These are phyloP conservation scores for Parathielavia appendiculata DNA, from an alignment of 495 filamentous ascomycete genomes.

Conservation along the genomic window DNA sequence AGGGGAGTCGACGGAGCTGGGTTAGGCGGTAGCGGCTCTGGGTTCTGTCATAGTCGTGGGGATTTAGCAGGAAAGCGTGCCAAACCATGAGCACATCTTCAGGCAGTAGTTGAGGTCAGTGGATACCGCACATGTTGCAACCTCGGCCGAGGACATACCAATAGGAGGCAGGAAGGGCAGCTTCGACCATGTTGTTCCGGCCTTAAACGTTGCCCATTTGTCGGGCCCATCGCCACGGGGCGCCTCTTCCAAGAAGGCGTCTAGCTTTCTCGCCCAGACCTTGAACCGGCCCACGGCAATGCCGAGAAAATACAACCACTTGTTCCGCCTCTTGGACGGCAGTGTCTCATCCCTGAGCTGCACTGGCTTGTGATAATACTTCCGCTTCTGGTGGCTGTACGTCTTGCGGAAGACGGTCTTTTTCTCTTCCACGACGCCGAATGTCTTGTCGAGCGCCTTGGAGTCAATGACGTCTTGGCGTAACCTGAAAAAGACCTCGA, in stretches of 20 bases:
- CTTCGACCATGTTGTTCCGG: too few species aligned
- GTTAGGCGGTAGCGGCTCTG: too few species aligned
- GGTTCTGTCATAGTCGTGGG: too few species aligned
- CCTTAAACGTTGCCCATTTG: too few species aligned
- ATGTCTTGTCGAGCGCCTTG: conserved; percentile 11
- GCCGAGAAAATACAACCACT: conserved; percentile 3
- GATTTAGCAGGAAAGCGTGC: conserved; percentile 71
- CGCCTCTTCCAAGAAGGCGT: too few species aligned
- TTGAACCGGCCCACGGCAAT: conserved; percentile 8
- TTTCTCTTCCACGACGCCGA: conserved; percentile 8
- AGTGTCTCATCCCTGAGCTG: conserved; percentile 15
- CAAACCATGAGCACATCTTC: conserved; percentile 72
- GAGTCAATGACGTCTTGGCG: conserved; percentile 19
- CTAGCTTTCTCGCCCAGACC: background rate
- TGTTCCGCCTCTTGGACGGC: background rate
- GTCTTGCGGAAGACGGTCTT: background rate
- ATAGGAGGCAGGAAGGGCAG: too few species aligned
- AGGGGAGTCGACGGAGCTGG: background rate
- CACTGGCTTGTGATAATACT: too few species aligned
- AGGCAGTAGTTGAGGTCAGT: too few species aligned
- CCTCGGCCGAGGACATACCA: too few species aligned
- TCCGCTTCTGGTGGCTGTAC: background rate
- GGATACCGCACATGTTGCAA: too few species aligned
- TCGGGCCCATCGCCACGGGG: too few species aligned
- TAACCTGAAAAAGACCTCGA: conserved; percentile 29